Base-by-base conservation (phyloP, 768 basidiomycete genomes). In the Suillus placidus region DNA sequence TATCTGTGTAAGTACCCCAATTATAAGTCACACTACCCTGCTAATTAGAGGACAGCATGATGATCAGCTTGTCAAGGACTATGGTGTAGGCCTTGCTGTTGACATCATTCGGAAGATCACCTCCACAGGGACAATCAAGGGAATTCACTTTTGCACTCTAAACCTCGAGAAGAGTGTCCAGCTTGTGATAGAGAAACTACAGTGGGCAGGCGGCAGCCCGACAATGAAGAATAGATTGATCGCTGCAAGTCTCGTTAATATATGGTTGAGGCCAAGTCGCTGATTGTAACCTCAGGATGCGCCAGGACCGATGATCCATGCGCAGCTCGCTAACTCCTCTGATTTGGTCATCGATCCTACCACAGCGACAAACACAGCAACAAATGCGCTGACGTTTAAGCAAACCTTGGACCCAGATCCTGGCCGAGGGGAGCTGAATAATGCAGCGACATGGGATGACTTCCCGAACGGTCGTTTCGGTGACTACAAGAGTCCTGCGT, bases 391-490 rank as follows among this genome's bases (percentile, higher is more conserved):
- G 51, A 77, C 84, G 45, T 77, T 79, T 9, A 79, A 84, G 20
- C 81, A 86, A n/a, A 66, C 77, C 10, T 77, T 80, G 4, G 85
- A 88, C 10, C 76, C 73, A 1, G 90, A 91, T 67, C 85, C 81
- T 6, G 88, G 90, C 34, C 84, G 86, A 52, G 92, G 91, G 7
- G 92, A 93, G 68, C 79, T 90, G 8, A 93, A 90, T 71, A 85
- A 90, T 68, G 91, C 91, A 0, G 84, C 89, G 1, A 87, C 87
- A 23, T 95, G 93, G 93, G 93, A 95, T 71, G 97, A 99, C 72
- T 99, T 98, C 75, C 97, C 97, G 8, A 99, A 99, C 74, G 97
- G 97, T 42, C 90, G 97, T 12, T 99, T 98, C 76, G 97, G 97
- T 67, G 97, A 99, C 76, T 93, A 92, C 74, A 93, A 97, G 72